phyloP scores from a whole-genome alignment of 169 alveolate species.

The Eimeria falciformis region DNA sequence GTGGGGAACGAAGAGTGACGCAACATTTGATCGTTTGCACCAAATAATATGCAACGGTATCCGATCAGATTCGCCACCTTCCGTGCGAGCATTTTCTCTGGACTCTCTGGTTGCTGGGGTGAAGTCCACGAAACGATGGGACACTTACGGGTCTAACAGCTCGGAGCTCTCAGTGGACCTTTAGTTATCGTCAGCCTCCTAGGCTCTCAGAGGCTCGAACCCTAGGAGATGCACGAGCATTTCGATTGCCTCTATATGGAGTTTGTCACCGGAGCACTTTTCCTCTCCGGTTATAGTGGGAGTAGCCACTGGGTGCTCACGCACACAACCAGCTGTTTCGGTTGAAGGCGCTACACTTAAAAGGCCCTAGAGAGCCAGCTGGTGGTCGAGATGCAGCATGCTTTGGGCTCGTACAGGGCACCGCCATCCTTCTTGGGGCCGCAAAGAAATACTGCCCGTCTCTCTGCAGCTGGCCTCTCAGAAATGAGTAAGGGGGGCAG shows the following conservation, averaged over 20 bases:
- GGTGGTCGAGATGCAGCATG: conserved; percentile 9
- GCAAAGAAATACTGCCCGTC: too few relatives aligned
- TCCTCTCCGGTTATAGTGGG: not conserved
- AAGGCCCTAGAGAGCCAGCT: not conserved
- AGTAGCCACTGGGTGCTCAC: conserved; percentile 2
- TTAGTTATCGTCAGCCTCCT: conserved; percentile 13
- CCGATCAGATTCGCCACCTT: not conserved
- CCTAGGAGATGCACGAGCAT: not conserved
- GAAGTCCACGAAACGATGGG: conserved; percentile 22
- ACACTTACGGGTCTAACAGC: conserved; percentile 30
- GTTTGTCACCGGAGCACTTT: conserved; percentile 42
- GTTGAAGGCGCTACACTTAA: conserved; percentile 27
- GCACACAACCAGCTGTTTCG: not conserved
- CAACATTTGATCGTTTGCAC: conserved; percentile 22
- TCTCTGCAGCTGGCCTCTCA: too few relatives aligned
- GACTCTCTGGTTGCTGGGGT: conserved; percentile 10
- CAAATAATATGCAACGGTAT: conserved; percentile 23
- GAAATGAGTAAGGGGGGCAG: too few relatives aligned
- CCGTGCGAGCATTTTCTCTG: not conserved
- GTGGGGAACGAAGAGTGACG: not conserved
- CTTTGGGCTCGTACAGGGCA: not conserved
- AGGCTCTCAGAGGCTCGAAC: conserved; percentile 27
- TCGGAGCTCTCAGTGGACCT: conserved; percentile 41
- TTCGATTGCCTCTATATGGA: conserved; percentile 27
- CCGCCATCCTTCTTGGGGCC: not conserved